Conservation (phyloP, 306 rosid genomes). For the Vigna reflexopilosa region DNA sequence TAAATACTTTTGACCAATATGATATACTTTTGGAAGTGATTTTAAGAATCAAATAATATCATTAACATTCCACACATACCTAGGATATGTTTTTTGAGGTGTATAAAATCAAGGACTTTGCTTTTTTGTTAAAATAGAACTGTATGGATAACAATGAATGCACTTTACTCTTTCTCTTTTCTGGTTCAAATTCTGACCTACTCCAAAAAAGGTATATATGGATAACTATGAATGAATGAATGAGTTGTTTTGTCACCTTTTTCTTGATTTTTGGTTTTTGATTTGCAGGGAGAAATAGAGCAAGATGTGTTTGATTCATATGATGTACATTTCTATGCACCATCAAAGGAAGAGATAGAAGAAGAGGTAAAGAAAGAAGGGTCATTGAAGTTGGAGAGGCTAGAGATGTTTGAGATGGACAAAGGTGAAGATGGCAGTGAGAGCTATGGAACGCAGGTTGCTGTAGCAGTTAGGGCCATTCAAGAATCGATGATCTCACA, state of each 20-base stretch:
- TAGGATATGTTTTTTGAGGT: neutral
- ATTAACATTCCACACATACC: neutral
- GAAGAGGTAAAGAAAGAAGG: constrained; percentile 71
- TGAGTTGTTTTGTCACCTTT: neutral
- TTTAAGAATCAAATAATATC: neutral
- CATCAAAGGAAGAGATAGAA: constrained; percentile 83
- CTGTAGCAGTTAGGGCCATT: constrained; percentile 83
- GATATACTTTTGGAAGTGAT: neutral
- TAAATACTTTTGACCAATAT: neutral
- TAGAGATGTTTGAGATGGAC: constrained; percentile 70
- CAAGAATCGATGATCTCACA: constrained; percentile 81
- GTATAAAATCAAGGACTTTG: neutral
- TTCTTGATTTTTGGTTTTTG: neutral
- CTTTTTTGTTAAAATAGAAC: neutral
- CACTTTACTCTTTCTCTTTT: constrained; percentile 12
- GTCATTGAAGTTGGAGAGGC: constrained; percentile 67
- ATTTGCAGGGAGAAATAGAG: constrained; percentile 68
- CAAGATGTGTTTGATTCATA: constrained; percentile 76
- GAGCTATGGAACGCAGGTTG: constrained; percentile 66
- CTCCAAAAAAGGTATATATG: neutral
- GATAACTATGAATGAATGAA: neutral
- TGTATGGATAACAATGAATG: neutral
- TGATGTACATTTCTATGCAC: constrained; percentile 92
- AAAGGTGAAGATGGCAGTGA: constrained; percentile 39
- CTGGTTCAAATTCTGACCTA: neutral